These are phyloP conservation scores for Trichocladium uniseriatum DNA, from an alignment of 495 filamentous ascomycete genomes.

Conservation along the genomic window DNA sequence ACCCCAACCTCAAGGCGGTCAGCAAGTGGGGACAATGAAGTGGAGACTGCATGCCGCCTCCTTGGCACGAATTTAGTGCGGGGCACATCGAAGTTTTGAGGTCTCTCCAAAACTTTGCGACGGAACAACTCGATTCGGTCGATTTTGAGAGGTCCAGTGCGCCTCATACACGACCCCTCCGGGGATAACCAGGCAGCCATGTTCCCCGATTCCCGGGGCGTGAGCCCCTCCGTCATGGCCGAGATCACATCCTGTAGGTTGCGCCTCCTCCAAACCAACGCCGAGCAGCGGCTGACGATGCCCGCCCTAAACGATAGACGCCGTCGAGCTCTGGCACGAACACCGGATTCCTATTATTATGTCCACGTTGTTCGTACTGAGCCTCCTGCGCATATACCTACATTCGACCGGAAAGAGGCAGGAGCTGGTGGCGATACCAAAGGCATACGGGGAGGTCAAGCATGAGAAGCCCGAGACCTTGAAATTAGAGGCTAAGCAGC, in stretches of 20 bases:
- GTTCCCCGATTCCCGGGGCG: slow-evolving; percentile 7
- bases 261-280: too few species aligned
- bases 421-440: slow-evolving; percentile 19
- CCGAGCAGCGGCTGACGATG: background rate
- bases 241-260: slow-evolving; percentile 8
- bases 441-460: slow-evolving; percentile 16
- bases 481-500: slow-evolving; percentile 7
- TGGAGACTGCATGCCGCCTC: too few species aligned
- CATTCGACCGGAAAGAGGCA: slow-evolving; percentile 22
- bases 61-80: background rate
- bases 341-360: slow-evolving; percentile 45
- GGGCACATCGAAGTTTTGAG: background rate
- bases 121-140: background rate
- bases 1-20: too few species aligned
- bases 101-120: slow-evolving; percentile 5
- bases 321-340: slow-evolving; percentile 47
- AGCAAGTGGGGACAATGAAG: too few species aligned
- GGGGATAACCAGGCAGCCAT: slow-evolving; percentile 4
- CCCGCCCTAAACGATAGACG: slow-evolving; percentile 25
- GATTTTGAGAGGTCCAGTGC: too few species aligned
- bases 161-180: background rate
- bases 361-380: slow-evolving; percentile 29
- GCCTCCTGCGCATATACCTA: slow-evolving; percentile 33
- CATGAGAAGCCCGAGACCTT: slow-evolving; percentile 10
- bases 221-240: slow-evolving; percentile 6